These are phyloP conservation scores for Asterophora parasitica DNA, from an alignment of 768 basidiomycete genomes.

Conservation along the genomic window DNA sequence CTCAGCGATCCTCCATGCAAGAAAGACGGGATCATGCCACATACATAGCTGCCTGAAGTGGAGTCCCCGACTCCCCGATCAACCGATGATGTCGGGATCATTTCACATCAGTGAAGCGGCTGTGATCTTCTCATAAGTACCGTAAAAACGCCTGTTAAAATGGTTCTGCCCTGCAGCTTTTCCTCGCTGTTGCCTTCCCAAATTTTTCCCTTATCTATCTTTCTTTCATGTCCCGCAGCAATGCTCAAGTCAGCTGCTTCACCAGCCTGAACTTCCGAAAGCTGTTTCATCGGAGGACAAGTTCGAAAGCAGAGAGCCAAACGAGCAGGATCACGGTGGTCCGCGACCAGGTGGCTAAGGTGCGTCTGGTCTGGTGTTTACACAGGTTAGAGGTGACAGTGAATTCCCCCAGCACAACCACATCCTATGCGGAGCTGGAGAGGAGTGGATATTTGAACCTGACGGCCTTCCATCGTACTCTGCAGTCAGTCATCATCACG, in stretches of 20 bases:
- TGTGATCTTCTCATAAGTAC: background rate
- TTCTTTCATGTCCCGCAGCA: background rate
- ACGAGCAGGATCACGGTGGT: background rate
- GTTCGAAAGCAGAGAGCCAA: background rate
- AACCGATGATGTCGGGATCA: slow-evolving; percentile 3
- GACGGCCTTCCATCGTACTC: slow-evolving; percentile 42
- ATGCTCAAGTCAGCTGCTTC: slow-evolving; percentile 13
- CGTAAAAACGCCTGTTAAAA: background rate
- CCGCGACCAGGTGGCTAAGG: slow-evolving; percentile 5
- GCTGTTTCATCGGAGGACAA: background rate
- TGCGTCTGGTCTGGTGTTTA: background rate
- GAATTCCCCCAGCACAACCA: background rate
- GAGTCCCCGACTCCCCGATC: no score
- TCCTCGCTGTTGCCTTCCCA: background rate
- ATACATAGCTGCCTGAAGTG: no score
- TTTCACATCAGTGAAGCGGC: no score
- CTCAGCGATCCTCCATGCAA: no score
- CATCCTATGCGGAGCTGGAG: slow-evolving; percentile 10
- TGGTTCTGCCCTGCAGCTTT: background rate
- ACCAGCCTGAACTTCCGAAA: slow-evolving; percentile 10
- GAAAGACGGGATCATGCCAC: no score
- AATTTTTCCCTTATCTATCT: no score
- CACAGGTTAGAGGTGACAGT: background rate
- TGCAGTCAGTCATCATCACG: slow-evolving; percentile 4
- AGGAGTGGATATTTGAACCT: slow-evolving; percentile 23